Evolutionary conservation across 2,329 filamentous ascomycete genomes (phyloP), one percentile per base, ranked within the genome.

Genomic region (Emmonsia crescens): DNA sequence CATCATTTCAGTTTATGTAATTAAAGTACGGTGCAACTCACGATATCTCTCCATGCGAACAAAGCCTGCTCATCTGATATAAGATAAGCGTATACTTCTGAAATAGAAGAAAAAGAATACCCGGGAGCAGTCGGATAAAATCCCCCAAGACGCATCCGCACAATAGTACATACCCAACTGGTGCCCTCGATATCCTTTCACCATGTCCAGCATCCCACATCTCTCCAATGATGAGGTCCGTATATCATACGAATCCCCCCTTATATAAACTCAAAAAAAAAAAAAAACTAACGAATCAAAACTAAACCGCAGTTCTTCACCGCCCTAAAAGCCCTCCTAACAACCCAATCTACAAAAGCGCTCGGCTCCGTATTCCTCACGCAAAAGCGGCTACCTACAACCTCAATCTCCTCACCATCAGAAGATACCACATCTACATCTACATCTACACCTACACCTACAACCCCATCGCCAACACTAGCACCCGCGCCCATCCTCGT

Each of bases 401-500:
- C 59, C 46, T 10, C 40, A 19, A 54, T 83, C 57, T 64, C 67
- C 33, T 61, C 65, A 60, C 78, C 82, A 16, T 79, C 87, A 62
- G 38, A 10, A 12, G 19, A 46, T 21, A 12, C 55, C 21, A 79
- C 83, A 68, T 86, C 90, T 66, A 79, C 86, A 1, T 75, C 82
- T n/a, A 79, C 83, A 68, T 86, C 90, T 63, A 82, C 81, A 5
- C 16, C n/a, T n/a, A 1, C 24, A 27, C 29, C 46, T 16, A 14
- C 10, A 38, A 38, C 36, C 9, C 16, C 10, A 29, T 49, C 24
- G 5, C 46, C 42, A n/a, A 8, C n/a, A 16, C 75, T 81, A 12
- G 76, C 78, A 33, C 85, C 86, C 5, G 77, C 88, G 16, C 87
- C 91, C 8, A 78, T 97, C 63, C 78, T 97, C 52, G 84, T 99